phyloP scores from a whole-genome alignment of 179 eudicot species.

The Sideroxylon spinosum region DNA sequence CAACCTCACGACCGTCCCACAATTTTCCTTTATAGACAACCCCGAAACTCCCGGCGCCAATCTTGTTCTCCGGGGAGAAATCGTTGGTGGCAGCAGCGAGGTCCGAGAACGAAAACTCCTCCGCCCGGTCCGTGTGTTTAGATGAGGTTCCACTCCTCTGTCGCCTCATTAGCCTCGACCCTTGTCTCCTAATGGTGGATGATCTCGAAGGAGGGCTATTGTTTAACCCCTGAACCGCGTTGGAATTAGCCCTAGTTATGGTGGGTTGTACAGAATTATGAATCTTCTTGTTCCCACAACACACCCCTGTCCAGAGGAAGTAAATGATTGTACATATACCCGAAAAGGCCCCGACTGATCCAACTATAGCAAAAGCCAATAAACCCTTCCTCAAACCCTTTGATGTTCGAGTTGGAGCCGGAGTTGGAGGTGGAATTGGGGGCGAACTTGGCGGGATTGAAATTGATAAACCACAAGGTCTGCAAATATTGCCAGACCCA shows the following conservation, averaged over 20 bases:
- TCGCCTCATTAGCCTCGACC: conserved; percentile 55
- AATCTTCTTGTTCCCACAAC: conserved; percentile 74
- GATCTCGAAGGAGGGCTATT: conserved; percentile 62
- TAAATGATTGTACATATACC: conserved; percentile 60
- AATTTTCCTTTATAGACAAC: conserved; percentile 78
- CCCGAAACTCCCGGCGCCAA: conserved; percentile 88
- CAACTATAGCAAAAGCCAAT: conserved; percentile 72
- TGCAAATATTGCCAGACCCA: conserved; percentile 57
- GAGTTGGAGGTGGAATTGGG: conserved; percentile 17
- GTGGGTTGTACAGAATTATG: conserved; percentile 91
- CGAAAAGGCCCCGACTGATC: conserved; percentile 61
- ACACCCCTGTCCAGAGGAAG: conserved; percentile 60
- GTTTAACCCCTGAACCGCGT: conserved; percentile 36
- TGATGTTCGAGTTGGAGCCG: conserved; percentile 29
- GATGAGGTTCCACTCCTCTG: conserved; percentile 87
- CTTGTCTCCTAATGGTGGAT: conserved; percentile 65
- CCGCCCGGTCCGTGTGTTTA: conserved; percentile 64
- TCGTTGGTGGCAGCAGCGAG: conserved; percentile 57
- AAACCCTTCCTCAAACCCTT: conserved; percentile 44
- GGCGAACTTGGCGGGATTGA: conserved; percentile 7
- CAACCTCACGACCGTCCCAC: conserved; percentile 75
- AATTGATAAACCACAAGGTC: conserved; percentile 24
- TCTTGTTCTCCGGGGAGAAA: conserved; percentile 71
- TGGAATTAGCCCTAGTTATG: conserved; percentile 48
- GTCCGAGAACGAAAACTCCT: conserved; percentile 67